Conservation (phyloP, 331 rosid genomes). For the Erythrophleum ivorense region DNA sequence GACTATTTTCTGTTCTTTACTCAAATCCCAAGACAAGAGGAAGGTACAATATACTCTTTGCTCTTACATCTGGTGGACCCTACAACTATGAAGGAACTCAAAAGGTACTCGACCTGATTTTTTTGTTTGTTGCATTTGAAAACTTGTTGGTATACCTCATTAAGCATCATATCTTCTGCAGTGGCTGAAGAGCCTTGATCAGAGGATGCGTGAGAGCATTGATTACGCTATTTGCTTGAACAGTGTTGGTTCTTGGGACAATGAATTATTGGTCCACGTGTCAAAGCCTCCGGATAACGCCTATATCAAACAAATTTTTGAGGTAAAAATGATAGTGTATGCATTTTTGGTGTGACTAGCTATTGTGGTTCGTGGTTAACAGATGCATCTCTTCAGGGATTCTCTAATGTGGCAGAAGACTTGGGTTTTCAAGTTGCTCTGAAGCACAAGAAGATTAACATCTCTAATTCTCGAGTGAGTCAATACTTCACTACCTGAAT, state of each 20-base stretch:
- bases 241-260: slow-evolving; percentile 91
- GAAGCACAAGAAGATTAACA: slow-evolving; percentile 96
- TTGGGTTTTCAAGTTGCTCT: slow-evolving; percentile 68
- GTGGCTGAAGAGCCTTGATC: slow-evolving; percentile 97
- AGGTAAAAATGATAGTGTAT: slow-evolving; percentile 52
- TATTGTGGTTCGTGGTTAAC: slow-evolving; percentile 44
- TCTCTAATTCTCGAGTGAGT: slow-evolving; percentile 93
- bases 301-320: slow-evolving; percentile 80
- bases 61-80: slow-evolving; percentile 97
- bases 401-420: slow-evolving; percentile 84
- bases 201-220: slow-evolving; percentile 89
- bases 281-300: slow-evolving; percentile 97
- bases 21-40: slow-evolving; percentile 95
- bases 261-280: slow-evolving; percentile 87
- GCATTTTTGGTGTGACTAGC: slow-evolving; percentile 28
- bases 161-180: too few species aligned
- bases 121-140: slow-evolving; percentile 36
- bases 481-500: too few species aligned
- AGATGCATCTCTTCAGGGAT: too few species aligned
- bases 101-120: slow-evolving; percentile 74
- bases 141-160: too few species aligned
- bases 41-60: too few species aligned
- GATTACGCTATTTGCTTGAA: slow-evolving; percentile 93
- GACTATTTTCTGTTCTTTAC: slow-evolving; percentile 85
- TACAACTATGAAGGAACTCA: slow-evolving; percentile 94